These are phyloP conservation scores for Tetragonia tetragonoides DNA, from an alignment of 148 eudicot genomes.

Conservation along the genomic window DNA sequence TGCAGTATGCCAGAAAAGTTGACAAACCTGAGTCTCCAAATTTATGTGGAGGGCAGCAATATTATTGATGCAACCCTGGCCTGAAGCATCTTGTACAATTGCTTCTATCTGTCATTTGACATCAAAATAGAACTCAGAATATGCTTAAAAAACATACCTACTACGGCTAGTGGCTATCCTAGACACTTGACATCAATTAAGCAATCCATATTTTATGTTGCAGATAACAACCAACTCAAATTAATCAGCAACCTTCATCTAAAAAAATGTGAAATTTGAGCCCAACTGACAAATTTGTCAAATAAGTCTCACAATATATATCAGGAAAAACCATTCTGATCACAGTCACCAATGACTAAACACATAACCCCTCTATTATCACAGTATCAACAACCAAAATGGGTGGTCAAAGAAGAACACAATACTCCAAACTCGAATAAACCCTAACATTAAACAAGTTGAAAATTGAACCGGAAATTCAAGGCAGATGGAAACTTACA, in stretches of 20 bases:
- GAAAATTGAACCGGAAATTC: background rate
- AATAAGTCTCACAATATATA: background rate
- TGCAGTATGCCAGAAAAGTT: constrained; percentile 8
- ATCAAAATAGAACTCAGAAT: constrained; percentile 23
- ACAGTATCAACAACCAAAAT: background rate
- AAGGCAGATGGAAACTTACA: constrained; percentile 47
- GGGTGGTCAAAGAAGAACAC: background rate
- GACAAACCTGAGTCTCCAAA: constrained; percentile 73
- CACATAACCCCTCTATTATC: background rate
- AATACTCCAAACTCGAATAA: background rate
- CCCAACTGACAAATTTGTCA: background rate
- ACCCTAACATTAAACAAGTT: background rate
- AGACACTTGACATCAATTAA: background rate
- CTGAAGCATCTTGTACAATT: constrained; percentile 64
- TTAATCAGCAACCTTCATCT: background rate
- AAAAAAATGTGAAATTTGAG: background rate
- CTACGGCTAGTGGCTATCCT: background rate
- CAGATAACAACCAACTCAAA: background rate
- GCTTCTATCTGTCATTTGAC: constrained; percentile 73
- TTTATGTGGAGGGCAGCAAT: constrained; percentile 65
- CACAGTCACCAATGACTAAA: background rate
- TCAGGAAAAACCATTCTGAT: no score
- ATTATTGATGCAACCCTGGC: constrained; percentile 64
- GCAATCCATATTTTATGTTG: background rate
- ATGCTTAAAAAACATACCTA: background rate